Percentiles rank a stretch among this genome's conserved stretches.
phyloP scores from a whole-genome alignment of 1,139 yeast genomes.

The Lizanozyma gosingica region DNA sequence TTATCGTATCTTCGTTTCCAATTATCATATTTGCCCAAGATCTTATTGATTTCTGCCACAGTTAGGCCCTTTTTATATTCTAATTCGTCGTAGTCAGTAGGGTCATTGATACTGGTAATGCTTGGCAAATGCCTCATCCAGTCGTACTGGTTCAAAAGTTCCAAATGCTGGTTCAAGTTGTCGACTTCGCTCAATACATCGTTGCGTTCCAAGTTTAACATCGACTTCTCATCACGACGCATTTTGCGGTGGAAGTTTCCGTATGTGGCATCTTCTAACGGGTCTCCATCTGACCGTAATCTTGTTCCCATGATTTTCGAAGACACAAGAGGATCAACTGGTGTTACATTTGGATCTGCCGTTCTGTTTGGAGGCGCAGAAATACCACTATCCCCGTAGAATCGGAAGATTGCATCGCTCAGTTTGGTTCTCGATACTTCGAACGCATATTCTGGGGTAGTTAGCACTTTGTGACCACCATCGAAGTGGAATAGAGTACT shows the following conservation, averaged over 20 bases:
- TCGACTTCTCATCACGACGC: slow-evolving; percentile 31
- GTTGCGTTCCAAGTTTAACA: slow-evolving; percentile 26
- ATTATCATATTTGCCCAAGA: slow-evolving; percentile 24
- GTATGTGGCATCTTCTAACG: slow-evolving; percentile 20
- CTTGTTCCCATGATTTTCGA: too few relatives aligned
- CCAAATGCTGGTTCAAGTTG: slow-evolving; percentile 19
- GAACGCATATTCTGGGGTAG: not conserved
- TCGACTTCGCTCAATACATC: slow-evolving; percentile 30
- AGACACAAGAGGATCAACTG: too few relatives aligned
- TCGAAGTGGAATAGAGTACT: not conserved
- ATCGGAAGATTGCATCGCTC: not conserved
- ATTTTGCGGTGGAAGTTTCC: slow-evolving; percentile 28
- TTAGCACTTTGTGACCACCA: not conserved
- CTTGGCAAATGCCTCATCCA: slow-evolving; percentile 28
- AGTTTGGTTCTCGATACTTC: not conserved
- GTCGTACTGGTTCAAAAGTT: slow-evolving; percentile 25
- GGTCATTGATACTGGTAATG: slow-evolving; percentile 23
- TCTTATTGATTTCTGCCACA: slow-evolving; percentile 22
- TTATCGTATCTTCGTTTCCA: not conserved
- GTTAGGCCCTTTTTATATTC: slow-evolving; percentile 22
- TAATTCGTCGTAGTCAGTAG: slow-evolving; percentile 21
- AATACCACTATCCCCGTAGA: not conserved
- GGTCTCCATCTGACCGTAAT: slow-evolving; percentile 13
- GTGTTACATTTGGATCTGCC: too few relatives aligned
- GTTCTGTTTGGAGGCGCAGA: too few relatives aligned